These are phyloP conservation scores for Metschnikowia gelsemii DNA, from an alignment of 805 yeast species.

Conservation along the genomic window DNA sequence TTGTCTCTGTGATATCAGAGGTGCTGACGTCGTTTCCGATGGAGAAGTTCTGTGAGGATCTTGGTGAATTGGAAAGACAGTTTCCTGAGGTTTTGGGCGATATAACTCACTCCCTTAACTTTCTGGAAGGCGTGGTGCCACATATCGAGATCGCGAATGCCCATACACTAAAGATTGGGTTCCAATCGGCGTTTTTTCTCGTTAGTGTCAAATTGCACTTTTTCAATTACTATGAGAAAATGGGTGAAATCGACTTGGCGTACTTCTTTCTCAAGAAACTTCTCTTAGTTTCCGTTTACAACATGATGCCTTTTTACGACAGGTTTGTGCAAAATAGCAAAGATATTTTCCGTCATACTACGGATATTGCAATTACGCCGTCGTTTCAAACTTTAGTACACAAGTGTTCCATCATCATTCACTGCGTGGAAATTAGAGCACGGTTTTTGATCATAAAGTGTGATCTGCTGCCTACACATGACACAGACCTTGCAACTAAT, in stretches of 20 bases:
- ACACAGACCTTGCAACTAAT: conserved; percentile 5
- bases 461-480: conserved; percentile 14
- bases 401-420: conserved; percentile 18
- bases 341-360: conserved; percentile 12
- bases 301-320: conserved; percentile 23
- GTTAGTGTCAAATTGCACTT: conserved; percentile 17
- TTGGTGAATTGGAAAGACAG: conserved; percentile 12
- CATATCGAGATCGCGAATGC: conserved; percentile 5
- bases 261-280: conserved; percentile 40
- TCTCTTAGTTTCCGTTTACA: conserved; percentile 23
- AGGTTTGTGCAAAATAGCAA: conserved; percentile 14
- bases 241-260: conserved; percentile 33
- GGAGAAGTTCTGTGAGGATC: conserved; percentile 11
- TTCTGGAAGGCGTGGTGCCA: neutral
- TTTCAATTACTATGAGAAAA: conserved; percentile 33
- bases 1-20: conserved; percentile 13
- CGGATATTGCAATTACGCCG: conserved; percentile 20
- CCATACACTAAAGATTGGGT: conserved; percentile 11
- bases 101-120: neutral
- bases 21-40: conserved; percentile 12
- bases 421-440: conserved; percentile 14
- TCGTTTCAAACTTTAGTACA: conserved; percentile 19
- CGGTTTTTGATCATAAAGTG: conserved; percentile 17
- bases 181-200: conserved; percentile 16
- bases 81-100: conserved; percentile 1